Evolutionary conservation across 805 yeast species (phyloP).

Genomic region (Ogataea ramenticola): DNA sequence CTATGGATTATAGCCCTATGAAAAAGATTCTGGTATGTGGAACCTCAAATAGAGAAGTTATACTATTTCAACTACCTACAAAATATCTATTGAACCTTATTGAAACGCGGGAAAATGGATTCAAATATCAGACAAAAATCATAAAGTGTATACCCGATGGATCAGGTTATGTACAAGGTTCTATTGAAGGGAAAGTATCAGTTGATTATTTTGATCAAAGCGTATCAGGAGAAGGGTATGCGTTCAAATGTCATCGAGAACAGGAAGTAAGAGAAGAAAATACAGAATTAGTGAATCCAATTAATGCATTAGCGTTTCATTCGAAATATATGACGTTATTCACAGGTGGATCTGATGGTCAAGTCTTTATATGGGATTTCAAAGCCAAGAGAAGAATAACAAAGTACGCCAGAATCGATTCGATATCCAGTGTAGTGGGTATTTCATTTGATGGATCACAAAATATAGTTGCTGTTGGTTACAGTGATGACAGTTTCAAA

Average conservation of each 20-base stretch:
- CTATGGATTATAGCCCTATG: conserved; percentile 44
- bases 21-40: conserved; percentile 36
- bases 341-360: conserved; percentile 27
- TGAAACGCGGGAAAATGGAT: conserved; percentile 52
- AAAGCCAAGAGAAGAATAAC: conserved; percentile 20
- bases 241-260: conserved; percentile 74
- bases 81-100: conserved; percentile 30
- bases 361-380: conserved; percentile 26
- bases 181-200: conserved; percentile 79
- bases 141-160: conserved; percentile 47
- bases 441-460: not conserved
- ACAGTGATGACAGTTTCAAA: conserved; percentile 37
- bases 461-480: conserved; percentile 27
- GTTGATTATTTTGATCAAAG: conserved; percentile 53
- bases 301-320: conserved; percentile 42
- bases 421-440: not conserved
- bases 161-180: conserved; percentile 57
- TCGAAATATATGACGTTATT: conserved; percentile 34
- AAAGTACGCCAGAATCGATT: conserved; percentile 27
- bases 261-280: conserved; percentile 25
- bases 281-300: conserved; percentile 28
- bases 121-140: conserved; percentile 57
- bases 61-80: conserved; percentile 48
- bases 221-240: conserved; percentile 43
- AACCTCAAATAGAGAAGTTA: conserved; percentile 41